These are phyloP conservation scores for Fomitopsis schrenkii DNA, from an alignment of 1,284 basidiomycete species.

Conservation along the genomic window DNA sequence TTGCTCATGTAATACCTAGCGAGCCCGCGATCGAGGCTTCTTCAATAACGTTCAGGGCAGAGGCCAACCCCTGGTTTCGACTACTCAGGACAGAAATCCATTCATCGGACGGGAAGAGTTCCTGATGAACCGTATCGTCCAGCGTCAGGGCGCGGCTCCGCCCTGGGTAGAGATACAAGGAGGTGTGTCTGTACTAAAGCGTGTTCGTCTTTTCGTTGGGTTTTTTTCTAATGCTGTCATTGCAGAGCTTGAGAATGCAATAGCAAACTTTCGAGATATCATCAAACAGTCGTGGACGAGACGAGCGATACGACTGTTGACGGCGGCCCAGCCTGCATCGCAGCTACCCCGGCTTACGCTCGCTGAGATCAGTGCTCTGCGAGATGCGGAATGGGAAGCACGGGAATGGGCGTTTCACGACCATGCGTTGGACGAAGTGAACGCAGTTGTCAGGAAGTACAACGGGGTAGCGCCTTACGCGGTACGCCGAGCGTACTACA, in stretches of 20 bases:
- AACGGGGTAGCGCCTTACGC: constrained; percentile 77
- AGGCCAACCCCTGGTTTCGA: constrained; percentile 64
- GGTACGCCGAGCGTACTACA: constrained; percentile 60
- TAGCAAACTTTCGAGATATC: constrained; percentile 59
- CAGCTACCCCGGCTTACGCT: constrained; percentile 42
- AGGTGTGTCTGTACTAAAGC: constrained; percentile 35
- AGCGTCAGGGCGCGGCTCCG: constrained; percentile 81
- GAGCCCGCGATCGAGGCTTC: constrained; percentile 63
- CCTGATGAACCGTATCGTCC: constrained; percentile 87
- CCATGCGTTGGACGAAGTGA: constrained; percentile 65
- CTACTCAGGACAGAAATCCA: constrained; percentile 73
- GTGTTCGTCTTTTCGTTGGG: neutral
- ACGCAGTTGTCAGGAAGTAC: constrained; percentile 72
- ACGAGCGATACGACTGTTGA: constrained; percentile 58
- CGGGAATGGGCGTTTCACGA: constrained; percentile 72
- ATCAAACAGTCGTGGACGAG: constrained; percentile 66
- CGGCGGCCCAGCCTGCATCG: constrained; percentile 39
- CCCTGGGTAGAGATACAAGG: constrained; percentile 88
- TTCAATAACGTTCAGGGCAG: constrained; percentile 74
- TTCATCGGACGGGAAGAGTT: constrained; percentile 79
- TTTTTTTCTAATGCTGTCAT: neutral
- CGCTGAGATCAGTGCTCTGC: constrained; percentile 40
- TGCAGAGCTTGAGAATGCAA: constrained; percentile 51
- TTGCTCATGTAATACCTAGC: constrained; percentile 31
- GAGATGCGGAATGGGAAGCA: constrained; percentile 73